Evolutionary conservation across 2,329 filamentous ascomycete genomes (phyloP).

Genomic region (Cladophialophora psammophila): DNA sequence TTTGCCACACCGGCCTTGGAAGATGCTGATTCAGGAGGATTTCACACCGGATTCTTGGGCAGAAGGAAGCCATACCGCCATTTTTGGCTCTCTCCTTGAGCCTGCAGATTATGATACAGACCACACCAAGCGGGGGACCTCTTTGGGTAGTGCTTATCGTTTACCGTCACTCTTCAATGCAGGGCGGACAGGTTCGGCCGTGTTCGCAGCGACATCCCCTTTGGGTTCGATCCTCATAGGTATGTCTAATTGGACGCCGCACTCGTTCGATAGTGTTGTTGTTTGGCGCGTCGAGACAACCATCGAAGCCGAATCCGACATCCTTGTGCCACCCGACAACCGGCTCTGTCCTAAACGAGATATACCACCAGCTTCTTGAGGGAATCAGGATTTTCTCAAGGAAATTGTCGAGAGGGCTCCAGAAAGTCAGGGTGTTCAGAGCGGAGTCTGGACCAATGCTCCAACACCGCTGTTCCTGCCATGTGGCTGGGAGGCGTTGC

Average conservation of each 20-base stretch:
- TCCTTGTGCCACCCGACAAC: not conserved
- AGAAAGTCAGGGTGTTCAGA: not conserved
- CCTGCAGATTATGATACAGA: not conserved
- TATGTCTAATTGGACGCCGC: not conserved
- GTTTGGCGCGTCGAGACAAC: not conserved
- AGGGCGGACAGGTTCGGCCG: not conserved
- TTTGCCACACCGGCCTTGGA: not conserved
- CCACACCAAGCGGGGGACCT: not conserved
- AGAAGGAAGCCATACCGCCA: not conserved
- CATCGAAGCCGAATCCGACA: not conserved
- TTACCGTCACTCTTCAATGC: not conserved
- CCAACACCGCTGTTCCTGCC: not conserved
- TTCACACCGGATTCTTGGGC: not conserved
- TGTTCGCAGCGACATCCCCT: not conserved
- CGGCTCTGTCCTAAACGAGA: not conserved
- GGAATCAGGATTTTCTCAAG: not conserved
- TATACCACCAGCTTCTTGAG: not conserved
- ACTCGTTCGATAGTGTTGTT: not conserved
- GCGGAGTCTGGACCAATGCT: constrained; percentile 1
- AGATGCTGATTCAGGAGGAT: constrained; percentile 5
- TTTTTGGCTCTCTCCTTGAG: not conserved
- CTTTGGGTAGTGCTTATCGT: constrained; percentile 5
- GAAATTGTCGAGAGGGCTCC: not conserved
- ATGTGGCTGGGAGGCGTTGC: constrained; percentile 1
- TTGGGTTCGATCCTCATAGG: not conserved